Evolutionary conservation across 176 grass and related monocot genomes (phyloP).

Genomic region (Cenchrus americanus): DNA sequence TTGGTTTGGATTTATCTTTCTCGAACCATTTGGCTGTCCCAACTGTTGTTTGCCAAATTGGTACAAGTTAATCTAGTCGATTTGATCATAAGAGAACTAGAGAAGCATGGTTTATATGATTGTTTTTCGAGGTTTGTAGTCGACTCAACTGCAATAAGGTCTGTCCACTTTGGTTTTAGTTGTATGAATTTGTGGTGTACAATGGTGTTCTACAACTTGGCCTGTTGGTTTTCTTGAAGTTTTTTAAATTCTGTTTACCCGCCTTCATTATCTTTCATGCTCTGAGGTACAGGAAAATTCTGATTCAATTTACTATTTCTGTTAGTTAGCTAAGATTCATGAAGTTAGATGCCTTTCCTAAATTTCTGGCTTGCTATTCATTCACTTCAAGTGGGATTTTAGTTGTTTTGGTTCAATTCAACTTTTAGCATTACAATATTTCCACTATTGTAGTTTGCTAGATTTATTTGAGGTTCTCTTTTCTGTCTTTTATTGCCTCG

Average conservation of each 20-base stretch:
- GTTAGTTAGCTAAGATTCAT: not conserved
- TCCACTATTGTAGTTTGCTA: not conserved
- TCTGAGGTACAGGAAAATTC: not conserved
- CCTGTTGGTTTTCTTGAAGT: not conserved
- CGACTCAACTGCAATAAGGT: not conserved
- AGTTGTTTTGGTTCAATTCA: slow-evolving; percentile 1
- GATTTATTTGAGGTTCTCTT: not conserved
- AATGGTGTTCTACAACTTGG: not conserved
- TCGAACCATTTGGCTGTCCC: not conserved
- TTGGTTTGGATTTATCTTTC: not conserved
- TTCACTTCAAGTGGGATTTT: not conserved
- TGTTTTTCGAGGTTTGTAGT: not conserved
- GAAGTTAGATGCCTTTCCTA: not conserved
- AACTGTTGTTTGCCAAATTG: not conserved
- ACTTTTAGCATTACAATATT: not conserved
- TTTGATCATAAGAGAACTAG: not conserved
- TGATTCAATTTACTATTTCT: not conserved
- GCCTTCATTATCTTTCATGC: not conserved
- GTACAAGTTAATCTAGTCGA: not conserved
- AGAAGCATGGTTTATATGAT: not conserved
- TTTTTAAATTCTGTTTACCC: not conserved
- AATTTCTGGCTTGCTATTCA: not conserved
- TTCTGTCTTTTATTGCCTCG: not conserved
- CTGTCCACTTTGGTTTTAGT: not conserved
- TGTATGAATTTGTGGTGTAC: not conserved